Percentiles rank a stretch among this genome's conserved stretches.
Evolutionary conservation across 2,329 filamentous ascomycete genomes (phyloP).

Genomic region (Verticillium alfalfae): DNA sequence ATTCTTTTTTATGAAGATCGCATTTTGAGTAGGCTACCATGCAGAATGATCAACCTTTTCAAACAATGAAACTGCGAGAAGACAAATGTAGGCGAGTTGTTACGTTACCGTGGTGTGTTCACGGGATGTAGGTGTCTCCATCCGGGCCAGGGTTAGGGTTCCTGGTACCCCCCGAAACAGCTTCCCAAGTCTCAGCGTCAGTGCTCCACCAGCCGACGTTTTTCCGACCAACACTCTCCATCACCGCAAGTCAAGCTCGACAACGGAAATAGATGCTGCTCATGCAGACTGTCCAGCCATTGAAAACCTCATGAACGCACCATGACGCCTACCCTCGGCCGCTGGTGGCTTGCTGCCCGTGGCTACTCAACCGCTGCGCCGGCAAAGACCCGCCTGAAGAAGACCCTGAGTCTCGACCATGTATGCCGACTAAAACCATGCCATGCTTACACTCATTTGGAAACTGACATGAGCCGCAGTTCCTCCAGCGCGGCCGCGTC

Average conservation of each 20-base stretch:
- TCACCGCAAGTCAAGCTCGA: not conserved
- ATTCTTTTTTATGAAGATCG: no score
- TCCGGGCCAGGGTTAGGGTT: no score
- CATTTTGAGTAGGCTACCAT: no score
- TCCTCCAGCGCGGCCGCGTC: conserved; percentile 50
- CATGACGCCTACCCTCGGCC: not conserved
- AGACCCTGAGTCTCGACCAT: conserved; percentile 52
- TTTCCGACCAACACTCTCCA: not conserved
- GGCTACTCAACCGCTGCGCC: conserved; percentile 27
- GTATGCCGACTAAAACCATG: conserved; percentile 29
- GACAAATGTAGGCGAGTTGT: no score
- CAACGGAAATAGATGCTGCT: not conserved
- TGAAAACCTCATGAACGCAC: not conserved
- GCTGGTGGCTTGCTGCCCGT: conserved; percentile 16
- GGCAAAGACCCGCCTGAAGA: conserved; percentile 29
- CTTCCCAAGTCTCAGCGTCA: no score
- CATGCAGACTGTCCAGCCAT: not conserved
- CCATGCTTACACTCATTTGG: not conserved
- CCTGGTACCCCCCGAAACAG: no score
- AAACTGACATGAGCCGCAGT: conserved; percentile 31
- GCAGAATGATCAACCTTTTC: no score
- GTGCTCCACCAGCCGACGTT: no score
- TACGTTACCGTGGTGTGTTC: no score
- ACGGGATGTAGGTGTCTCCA: no score
- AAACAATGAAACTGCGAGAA: no score